Base-by-base conservation (phyloP, 2,329 filamentous ascomycete species). In the Verticillium tricorpus region DNA sequence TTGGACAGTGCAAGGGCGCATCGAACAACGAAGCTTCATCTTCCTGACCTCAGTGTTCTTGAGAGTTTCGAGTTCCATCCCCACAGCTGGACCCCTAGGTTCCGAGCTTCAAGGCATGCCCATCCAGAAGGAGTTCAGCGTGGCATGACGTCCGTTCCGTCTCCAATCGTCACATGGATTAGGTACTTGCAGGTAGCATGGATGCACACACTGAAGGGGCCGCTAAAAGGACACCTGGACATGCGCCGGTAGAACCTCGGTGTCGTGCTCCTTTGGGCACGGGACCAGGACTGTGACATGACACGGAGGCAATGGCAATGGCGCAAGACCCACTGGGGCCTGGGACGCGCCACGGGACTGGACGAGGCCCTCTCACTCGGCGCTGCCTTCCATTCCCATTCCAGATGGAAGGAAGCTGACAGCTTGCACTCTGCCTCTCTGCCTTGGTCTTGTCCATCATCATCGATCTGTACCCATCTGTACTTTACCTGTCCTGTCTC, bases 241-340 rank as follows among this genome's bases (percentile, higher is more conserved):
- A 58, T 45, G 57, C 28, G 57, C 40, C 57, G 58, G 58, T 37
- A 35, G 58, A 60, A 55, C 58, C 58, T 60, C 58, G 69, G 65
- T 59, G 32, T 19, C 58, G 65, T 19, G 59, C 61, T 57, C 35
- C 57, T 63, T 60, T 57, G 61, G 56, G 56, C 56, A 58, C 63
- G 64, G 61, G 63, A 65, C 65, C 58, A 63, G 61, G 64, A 63
- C 61, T 25, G 12, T 12, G 19, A n/a, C n/a, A 8, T 9, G 9
- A n/a, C 11, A 50, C n/a, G n/a, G 45, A 50, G 17, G n/a, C n/a
- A n/a, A n/a, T 19, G 45, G 45, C 45, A 50, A 45, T 17, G 45
- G 9, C n/a, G 45, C n/a, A 22, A 50, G 45, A 50, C 45, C 45
- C 45, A 50, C 45, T 5, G 45, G n/a, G 19, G 45, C 45, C 45